Evolutionary conservation across 208 protist species (phyloP), one percentile per base, ranked within the genome.

Genomic region (Leptomonas pyrrhocoris): DNA sequence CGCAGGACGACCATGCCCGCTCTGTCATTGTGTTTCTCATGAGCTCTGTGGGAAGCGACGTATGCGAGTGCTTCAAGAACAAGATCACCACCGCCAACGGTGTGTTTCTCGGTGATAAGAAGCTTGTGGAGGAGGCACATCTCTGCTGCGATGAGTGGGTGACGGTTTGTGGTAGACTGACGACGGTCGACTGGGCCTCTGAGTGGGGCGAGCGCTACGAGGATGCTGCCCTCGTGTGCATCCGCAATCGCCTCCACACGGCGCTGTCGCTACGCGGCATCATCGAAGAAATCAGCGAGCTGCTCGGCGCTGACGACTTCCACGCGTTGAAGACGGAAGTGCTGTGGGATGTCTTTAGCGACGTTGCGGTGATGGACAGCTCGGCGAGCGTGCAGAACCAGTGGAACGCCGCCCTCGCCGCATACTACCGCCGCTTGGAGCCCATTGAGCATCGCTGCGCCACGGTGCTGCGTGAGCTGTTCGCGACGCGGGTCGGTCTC

Each of bases 391-490:
- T 68, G 36, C 79, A 90, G 59, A 81, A 83, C 59, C 72, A 85
- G 84, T 97, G 93, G 92, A 73, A 75, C 49, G 43, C 72, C 23
- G 83, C 74, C 15, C 64, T 94, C 23, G 83, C 71, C 57, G 73
- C 85, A 7, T 97, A 92, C 72, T 89, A 96, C 69, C 77, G 89
- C 12, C 85, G 89, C n/a, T 65, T 96, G 23, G 88, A 95, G 54
- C 87, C 90, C 4, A 76, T 94, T 60, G 92, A 96, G 66, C 89
- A 95, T 49, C 88, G 85, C 30, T 95, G 89, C 51, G 92, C 93
- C 2, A 59, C 69, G 19, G 81, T 83, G 21, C 81, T 97, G 36
- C 75, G 83, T 15, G 84, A 96, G 38, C 85, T 95, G 56, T 94
- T 96, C 59, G 60, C 82, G 25, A 65, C 82, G 31, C 81, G 83